phyloP scores from a whole-genome alignment of 2,329 filamentous ascomycete species.

The Monilinia fructicola region DNA sequence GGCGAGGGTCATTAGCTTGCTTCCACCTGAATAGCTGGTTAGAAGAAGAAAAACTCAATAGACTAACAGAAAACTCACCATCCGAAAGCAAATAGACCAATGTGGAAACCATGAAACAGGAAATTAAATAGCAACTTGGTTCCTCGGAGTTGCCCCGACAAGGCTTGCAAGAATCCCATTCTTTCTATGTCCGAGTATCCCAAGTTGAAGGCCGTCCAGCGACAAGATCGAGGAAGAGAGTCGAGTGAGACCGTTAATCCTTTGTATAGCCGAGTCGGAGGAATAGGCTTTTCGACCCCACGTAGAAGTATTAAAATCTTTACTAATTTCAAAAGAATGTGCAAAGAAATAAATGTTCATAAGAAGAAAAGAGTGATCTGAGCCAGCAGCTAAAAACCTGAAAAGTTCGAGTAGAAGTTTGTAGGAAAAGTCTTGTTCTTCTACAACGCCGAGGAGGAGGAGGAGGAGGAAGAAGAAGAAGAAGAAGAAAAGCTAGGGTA shows the following conservation, averaged over 20 bases:
- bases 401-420: slow-evolving; percentile 40
- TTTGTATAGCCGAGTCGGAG: not conserved
- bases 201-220: slow-evolving; percentile 55
- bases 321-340: slow-evolving; percentile 30
- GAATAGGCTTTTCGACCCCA: not conserved
- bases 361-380: slow-evolving; percentile 53
- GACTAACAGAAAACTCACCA: slow-evolving; percentile 59
- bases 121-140: slow-evolving; percentile 77
- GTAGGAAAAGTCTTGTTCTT: slow-evolving; percentile 46
- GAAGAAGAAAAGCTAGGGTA: slow-evolving; percentile 39
- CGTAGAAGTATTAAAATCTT: slow-evolving; percentile 35
- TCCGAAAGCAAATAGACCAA: slow-evolving; percentile 76
- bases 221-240: slow-evolving; percentile 43
- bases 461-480: too few species aligned
- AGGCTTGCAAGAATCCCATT: slow-evolving; percentile 34
- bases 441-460: slow-evolving; percentile 46
- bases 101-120: slow-evolving; percentile 78
- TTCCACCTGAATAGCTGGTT: slow-evolving; percentile 62
- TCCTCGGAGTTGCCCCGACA: slow-evolving; percentile 65
- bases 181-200: slow-evolving; percentile 29
- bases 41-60: not conserved
- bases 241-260: not conserved
- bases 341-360: slow-evolving; percentile 39
- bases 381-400: slow-evolving; percentile 51
- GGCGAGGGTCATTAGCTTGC: slow-evolving; percentile 64